phyloP scores from a whole-genome alignment of 768 basidiomycete genomes.

The Coprinellus micaceus region DNA sequence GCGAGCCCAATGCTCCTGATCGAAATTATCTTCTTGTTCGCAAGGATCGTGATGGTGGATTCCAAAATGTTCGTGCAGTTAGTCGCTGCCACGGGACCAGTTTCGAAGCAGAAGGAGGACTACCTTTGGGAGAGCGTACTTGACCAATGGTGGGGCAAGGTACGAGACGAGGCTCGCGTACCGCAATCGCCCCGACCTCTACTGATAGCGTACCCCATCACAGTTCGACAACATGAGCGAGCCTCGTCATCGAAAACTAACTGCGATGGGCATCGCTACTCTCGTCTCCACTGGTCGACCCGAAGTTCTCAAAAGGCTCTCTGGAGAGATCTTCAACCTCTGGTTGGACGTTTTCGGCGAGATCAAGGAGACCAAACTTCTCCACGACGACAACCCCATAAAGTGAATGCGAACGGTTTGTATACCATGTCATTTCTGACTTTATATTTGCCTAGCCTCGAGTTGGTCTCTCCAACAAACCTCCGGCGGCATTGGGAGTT shows the following conservation, averaged over 20 bases:
- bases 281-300: conserved; percentile 72
- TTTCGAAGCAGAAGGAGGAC: conserved; percentile 44
- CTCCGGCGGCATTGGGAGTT: conserved; percentile 71
- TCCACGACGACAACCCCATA: conserved; percentile 21
- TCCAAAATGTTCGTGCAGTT: conserved; percentile 66
- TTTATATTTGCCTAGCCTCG: conserved; percentile 10
- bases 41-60: conserved; percentile 69
- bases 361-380: conserved; percentile 63
- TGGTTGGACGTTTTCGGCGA: conserved; percentile 91
- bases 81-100: conserved; percentile 56
- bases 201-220: not conserved
- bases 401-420: not conserved
- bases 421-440: not conserved
- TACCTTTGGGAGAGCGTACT: conserved; percentile 63
- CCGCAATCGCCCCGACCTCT: not conserved
- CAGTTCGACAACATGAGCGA: conserved; percentile 93
- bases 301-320: conserved; percentile 68
- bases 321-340: conserved; percentile 75
- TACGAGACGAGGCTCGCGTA: conserved; percentile 28
- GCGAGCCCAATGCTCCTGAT: conserved; percentile 50
- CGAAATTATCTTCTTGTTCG: conserved; percentile 69
- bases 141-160: conserved; percentile 82
- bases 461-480: conserved; percentile 33
- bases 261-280: conserved; percentile 76
- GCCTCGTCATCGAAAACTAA: conserved; percentile 76